phyloP scores from a whole-genome alignment of 805 yeast species.

The Komagataella populi region DNA sequence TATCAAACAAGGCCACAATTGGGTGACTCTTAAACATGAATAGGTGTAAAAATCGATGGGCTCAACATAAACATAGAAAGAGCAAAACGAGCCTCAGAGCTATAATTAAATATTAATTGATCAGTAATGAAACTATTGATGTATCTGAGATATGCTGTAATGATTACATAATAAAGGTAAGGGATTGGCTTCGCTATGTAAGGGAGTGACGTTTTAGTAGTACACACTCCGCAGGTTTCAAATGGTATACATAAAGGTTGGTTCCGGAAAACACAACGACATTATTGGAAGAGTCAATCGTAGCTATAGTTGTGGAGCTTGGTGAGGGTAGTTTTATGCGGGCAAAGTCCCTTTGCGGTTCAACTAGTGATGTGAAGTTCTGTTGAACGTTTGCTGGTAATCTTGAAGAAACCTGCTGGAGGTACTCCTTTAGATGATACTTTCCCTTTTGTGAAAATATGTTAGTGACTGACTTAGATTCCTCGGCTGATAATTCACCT shows the following conservation, averaged over 20 bases:
- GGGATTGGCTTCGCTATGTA: not conserved
- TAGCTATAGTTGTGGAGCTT: not conserved
- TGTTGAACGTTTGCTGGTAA: slow-evolving; percentile 44
- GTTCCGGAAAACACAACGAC: slow-evolving; percentile 75
- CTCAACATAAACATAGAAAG: not conserved
- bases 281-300: not conserved
- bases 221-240: slow-evolving; percentile 83
- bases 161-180: not conserved
- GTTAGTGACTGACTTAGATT: not conserved
- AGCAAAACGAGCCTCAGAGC: not conserved
- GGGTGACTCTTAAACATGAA: slow-evolving; percentile 1
- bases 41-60: not conserved
- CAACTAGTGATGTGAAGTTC: slow-evolving; percentile 51
- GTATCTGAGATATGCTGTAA: not conserved
- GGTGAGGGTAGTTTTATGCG: slow-evolving; percentile 42
- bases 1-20: not conserved
- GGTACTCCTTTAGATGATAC: slow-evolving; percentile 19
- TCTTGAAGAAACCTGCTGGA: slow-evolving; percentile 11
- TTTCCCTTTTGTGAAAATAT: not conserved
- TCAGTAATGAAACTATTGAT: no score
- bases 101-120: no score
- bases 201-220: slow-evolving; percentile 46
- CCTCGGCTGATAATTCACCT: not conserved
- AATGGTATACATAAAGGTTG: slow-evolving; percentile 61
- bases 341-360: slow-evolving; percentile 88